Evolutionary conservation across 495 filamentous ascomycete genomes (phyloP).

Genomic region (Penicillium atrosanguineum): DNA sequence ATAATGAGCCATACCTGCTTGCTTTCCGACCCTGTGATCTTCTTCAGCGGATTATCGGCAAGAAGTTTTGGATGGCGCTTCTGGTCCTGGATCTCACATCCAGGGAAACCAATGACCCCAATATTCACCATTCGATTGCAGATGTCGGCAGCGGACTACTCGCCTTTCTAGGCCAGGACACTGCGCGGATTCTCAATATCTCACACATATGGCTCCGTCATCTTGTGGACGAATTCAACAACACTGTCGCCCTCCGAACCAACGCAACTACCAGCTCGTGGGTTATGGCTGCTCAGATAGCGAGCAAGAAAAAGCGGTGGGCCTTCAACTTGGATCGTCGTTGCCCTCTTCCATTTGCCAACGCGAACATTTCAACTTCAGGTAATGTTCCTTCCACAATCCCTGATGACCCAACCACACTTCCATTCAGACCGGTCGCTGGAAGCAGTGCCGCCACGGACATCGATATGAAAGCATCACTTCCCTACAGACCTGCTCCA

Average conservation of each 20-base stretch:
- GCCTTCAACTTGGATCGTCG: neutral
- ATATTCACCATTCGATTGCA: slow-evolving; percentile 6
- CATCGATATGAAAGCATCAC: neutral
- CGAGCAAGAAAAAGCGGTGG: neutral
- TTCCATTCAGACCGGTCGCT: neutral
- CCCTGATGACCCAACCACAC: neutral
- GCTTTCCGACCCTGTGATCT: neutral
- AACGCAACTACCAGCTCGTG: neutral
- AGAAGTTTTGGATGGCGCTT: slow-evolving; percentile 32
- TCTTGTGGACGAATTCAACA: slow-evolving; percentile 3
- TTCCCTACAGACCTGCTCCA: neutral
- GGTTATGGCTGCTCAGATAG: neutral
- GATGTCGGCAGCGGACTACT: slow-evolving; percentile 12
- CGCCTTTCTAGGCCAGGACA: slow-evolving; percentile 12
- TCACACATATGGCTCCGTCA: neutral
- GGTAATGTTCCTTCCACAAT: too few species aligned
- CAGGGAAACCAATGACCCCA: neutral
- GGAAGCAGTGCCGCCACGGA: neutral
- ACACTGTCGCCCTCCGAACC: neutral
- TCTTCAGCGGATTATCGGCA: slow-evolving; percentile 35
- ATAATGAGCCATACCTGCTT: neutral
- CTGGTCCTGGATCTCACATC: neutral
- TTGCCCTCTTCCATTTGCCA: neutral
- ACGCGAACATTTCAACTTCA: too few species aligned
- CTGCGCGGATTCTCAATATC: slow-evolving; percentile 8